A percentile compares a stretch with the other conserved stretches of the same genome.
Evolutionary conservation across 257 asterid genomes (phyloP).

Genomic region (Salvia splendens): DNA sequence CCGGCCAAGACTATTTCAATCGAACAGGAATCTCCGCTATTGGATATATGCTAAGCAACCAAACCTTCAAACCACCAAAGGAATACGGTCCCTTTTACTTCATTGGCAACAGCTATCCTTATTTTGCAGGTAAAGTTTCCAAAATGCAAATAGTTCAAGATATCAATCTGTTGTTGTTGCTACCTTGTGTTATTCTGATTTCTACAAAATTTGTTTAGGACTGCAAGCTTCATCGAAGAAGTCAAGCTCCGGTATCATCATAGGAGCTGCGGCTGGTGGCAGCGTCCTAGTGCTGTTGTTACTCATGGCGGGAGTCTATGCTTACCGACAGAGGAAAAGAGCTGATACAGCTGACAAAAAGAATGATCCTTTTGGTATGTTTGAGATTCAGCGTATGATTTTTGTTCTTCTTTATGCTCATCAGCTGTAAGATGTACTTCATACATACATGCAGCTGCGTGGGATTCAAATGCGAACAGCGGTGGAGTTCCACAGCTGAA

Average conservation of each 20-base stretch:
- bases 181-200: background rate
- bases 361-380: slow-evolving; percentile 80
- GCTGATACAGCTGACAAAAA: slow-evolving; percentile 63
- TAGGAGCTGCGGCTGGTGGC: slow-evolving; percentile 87
- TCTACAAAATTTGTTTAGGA: slow-evolving; percentile 35
- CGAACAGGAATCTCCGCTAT: slow-evolving; percentile 57
- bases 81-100: slow-evolving; percentile 64
- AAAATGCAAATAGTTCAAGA: background rate
- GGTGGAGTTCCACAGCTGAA: slow-evolving; percentile 80
- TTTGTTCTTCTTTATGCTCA: slow-evolving; percentile 1
- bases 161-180: background rate
- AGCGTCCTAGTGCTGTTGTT: slow-evolving; percentile 54
- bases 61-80: slow-evolving; percentile 73
- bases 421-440: slow-evolving; percentile 1
- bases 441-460: slow-evolving; percentile 55
- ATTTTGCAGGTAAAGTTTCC: slow-evolving; percentile 46
- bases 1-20: slow-evolving; percentile 53
- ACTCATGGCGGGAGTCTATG: slow-evolving; percentile 69
- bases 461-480: slow-evolving; percentile 65
- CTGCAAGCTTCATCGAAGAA: slow-evolving; percentile 25
- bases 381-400: background rate
- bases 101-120: slow-evolving; percentile 46
- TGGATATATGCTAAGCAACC: slow-evolving; percentile 70
- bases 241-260: slow-evolving; percentile 44
- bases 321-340: slow-evolving; percentile 68